Evolutionary conservation across 768 basidiomycete genomes (phyloP), one percentile per base, ranked within the genome.

Genomic region (Rubroboletus satanas): DNA sequence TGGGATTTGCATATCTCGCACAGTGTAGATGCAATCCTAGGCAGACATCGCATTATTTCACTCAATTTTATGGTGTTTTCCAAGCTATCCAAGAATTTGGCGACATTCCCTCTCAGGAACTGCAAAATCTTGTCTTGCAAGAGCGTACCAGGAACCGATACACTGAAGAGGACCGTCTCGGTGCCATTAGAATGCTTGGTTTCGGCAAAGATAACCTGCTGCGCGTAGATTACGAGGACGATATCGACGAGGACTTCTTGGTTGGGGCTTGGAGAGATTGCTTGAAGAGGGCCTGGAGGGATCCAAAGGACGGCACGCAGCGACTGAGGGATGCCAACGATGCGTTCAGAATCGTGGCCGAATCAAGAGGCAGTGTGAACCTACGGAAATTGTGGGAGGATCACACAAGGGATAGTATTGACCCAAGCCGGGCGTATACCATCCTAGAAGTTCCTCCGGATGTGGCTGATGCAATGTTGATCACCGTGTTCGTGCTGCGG

Each of bases 11-110:
- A 1, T 93, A 93, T 63, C 71, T 85, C 52, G 85, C 88, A 0
- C 89, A 93, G 68, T 87, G 83, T 64, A 86, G 89, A 55, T 93
- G 91, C 68, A 84, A 92, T 62, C 88, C 89, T 31, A 73, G 70
- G 4, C 71, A 76, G 36, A 91, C 89, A 0, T 59, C 82, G 5
- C 66, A 72, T 14, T 87, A 90, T 67, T 91, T 89, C 68, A 79
- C 81, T 3, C 74, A 77, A 50, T 71, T 92, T 39, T 76, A 73
- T 31, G 69, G 71, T 39, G 74, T 90, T 50, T 75, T 83, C 14
- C 72, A 74, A 51, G 67, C 74, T 15, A 73, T 89, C 55, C 73
- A 80, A 50, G 73, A 74, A 46, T 72, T 77, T 51, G 78, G 77
- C 31, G 76, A 82, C 70, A 60, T 80, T 72, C 55, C 68, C 62